Base-by-base conservation (phyloP, 345 rosid genomes). In the Aethionema arabicum region DNA sequence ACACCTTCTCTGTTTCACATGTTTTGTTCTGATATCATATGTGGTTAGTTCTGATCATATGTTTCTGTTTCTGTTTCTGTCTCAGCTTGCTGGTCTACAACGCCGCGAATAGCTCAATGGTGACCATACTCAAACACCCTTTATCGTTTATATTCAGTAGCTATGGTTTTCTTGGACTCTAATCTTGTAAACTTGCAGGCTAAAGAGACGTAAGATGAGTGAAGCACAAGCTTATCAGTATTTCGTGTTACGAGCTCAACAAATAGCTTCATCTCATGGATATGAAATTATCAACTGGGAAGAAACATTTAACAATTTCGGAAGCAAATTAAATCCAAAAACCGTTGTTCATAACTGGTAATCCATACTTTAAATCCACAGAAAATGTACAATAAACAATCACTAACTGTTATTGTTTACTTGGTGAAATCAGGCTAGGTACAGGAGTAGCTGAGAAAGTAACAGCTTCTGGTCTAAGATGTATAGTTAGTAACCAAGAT, bases 281-380 rank as follows among this genome's bases (percentile, higher is more conserved):
- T 84, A 77, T 59, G 90, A 82, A 56, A 38, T 76, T 15, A 72
- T 84, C 46, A 87, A 87, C 79, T 87, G 95, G 95, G 95, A 87
- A 70, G 95, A 87, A 77, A 87, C 95, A 5, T 87, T 87, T 82
- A 87, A 81, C 72, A 59, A 74, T 72, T 87, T 87, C 49, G 81
- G 88, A 49, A 9, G 49, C 61, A 77, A 84, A 74, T 65, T 87
- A 73, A 75, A 48, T 69, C 79, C 61, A 6, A 82, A 82, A 73
- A 87, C 87, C 5, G 81, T 87, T 39, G 86, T 87, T 15, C 91
- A 84, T 74, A 84, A 87, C 80, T 87, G 91, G 88, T 84, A 79
- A 21, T 54, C 11, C 65, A 52, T 63, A 38, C 43, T 56, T 8
- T 49, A n/a, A n/a, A n/a, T n/a, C n/a, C n/a, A n/a, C n/a, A n/a